Base-by-base conservation (phyloP, 164 flowering plant genomes). In the Akebia trifoliata region DNA sequence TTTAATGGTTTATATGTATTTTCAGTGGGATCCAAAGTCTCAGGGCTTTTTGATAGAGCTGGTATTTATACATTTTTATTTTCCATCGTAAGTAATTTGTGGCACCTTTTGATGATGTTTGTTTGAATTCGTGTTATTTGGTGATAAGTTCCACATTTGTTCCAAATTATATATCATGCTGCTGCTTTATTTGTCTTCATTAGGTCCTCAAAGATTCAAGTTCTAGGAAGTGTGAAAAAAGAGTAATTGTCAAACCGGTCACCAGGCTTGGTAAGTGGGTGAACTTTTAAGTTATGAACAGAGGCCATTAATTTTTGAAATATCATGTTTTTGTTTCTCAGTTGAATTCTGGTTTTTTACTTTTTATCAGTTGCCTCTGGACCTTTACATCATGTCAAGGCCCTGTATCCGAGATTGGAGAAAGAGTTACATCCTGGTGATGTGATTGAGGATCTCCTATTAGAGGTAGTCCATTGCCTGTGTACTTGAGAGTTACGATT, bases 1-100 rank as follows among this genome's bases (percentile, higher is more conserved):
- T 61, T 79, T 49, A 70, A 62, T n/a, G 96, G 96, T 11, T 64
- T 89, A 34, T 89, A 86, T 61, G 54, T 82, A 38, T 82, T 84
- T 69, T 59, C 77, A 28, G 47, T 82, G 36, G 63, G 69, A 22
- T 49, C 64, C 40, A 76, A 67, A 65, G 30, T 60, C 11, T 76
- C 76, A 5, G 6, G 34, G 6, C 61, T 83, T 37, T 84, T 85
- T 56, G 39, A 68, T 17, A 72, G 62, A 38, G 78, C 85, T 59
- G 96, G 96, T 15, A 32, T 54, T 9, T 86, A 74, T 57, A 72
- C 18, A 17, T 86, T 86, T 67, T 40, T 68, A 20, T 81, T 89
- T 55, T 67, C 72, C 44, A 45, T 69, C 57, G 91, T 85, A 75
- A 81, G 86, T 70, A 9, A 18, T 46, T 32, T 30, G 8, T 26